These are phyloP conservation scores for Ichthyophthirius multifiliis DNA, from an alignment of 169 alveolate species.

Conservation along the genomic window DNA sequence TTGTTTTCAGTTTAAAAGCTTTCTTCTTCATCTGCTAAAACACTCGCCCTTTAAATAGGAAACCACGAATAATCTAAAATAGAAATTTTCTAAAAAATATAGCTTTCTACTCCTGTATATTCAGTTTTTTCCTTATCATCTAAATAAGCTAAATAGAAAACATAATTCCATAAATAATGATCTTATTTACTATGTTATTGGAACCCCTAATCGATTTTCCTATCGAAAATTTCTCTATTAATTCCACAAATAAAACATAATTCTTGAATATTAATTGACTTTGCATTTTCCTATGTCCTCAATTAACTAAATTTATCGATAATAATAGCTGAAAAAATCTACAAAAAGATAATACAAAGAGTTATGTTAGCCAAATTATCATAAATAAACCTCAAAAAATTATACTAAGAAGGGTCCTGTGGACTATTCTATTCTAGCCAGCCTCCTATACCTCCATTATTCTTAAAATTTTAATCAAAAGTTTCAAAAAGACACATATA, in stretches of 20 bases:
- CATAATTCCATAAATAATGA: constrained; percentile 70
- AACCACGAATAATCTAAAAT: no score
- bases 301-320: constrained; percentile 63
- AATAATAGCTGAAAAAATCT: constrained; percentile 67
- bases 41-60: no score
- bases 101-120: constrained; percentile 72
- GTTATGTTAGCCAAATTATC: constrained; percentile 56
- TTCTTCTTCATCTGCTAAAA: no score
- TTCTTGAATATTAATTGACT: constrained; percentile 51
- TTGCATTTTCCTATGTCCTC: constrained; percentile 49
- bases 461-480: constrained; percentile 61
- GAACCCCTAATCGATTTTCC: constrained; percentile 63
- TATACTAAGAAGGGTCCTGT: constrained; percentile 40
- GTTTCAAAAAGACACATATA: constrained; percentile 58
- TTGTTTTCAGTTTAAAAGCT: no score
- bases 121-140: constrained; percentile 67
- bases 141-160: constrained; percentile 69
- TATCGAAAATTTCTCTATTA: constrained; percentile 68
- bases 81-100: no score
- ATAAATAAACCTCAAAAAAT: constrained; percentile 42
- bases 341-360: constrained; percentile 51
- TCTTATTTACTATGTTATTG: constrained; percentile 55
- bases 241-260: constrained; percentile 76
- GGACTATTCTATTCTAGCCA: constrained; percentile 54
- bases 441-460: constrained; percentile 70